Conservation (phyloP, 2,329 filamentous ascomycete species). For the Botryosphaeria dothidea region DNA sequence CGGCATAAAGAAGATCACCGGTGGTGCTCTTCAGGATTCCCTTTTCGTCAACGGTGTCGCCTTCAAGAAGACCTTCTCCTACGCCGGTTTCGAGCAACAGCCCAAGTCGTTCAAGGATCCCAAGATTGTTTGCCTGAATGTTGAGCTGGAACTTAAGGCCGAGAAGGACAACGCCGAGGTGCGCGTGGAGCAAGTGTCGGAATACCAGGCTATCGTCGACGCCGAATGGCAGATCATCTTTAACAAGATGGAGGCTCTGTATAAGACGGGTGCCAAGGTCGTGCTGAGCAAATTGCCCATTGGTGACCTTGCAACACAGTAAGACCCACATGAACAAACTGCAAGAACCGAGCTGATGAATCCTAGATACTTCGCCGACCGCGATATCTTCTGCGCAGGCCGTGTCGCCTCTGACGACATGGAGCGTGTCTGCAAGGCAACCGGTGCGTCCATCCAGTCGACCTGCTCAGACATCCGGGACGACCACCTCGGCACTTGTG, state of each 20-base stretch:
- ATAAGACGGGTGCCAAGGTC: slow-evolving; percentile 94
- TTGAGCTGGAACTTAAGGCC: slow-evolving; percentile 96
- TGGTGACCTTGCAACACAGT: slow-evolving; percentile 93
- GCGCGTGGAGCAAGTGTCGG: slow-evolving; percentile 94
- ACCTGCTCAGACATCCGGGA: slow-evolving; percentile 14
- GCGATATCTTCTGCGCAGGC: slow-evolving; percentile 96
- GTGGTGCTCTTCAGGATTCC: slow-evolving; percentile 92
- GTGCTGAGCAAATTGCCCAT: slow-evolving; percentile 97
- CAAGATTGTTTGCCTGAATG: slow-evolving; percentile 96
- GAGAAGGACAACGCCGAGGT: slow-evolving; percentile 99
- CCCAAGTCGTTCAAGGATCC: slow-evolving; percentile 93
- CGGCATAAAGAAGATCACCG: slow-evolving; percentile 96
- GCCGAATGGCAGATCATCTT: slow-evolving; percentile 99
- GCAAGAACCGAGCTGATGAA: not conserved
- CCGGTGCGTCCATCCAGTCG: slow-evolving; percentile 46
- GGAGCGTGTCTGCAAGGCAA: slow-evolving; percentile 93
- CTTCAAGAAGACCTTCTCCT: slow-evolving; percentile 99
- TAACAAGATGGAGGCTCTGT: slow-evolving; percentile 95
- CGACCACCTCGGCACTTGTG: slow-evolving; percentile 91
- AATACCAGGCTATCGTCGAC: slow-evolving; percentile 99
- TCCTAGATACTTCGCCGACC: slow-evolving; percentile 80
- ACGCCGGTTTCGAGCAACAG: slow-evolving; percentile 98
- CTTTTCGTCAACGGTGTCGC: slow-evolving; percentile 97
- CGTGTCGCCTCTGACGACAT: slow-evolving; percentile 90
- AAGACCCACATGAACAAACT: slow-evolving; percentile 29